Percentiles rank a stretch among this genome's conserved stretches.
Evolutionary conservation across 352 stramenopile species (phyloP).

Genomic region (Globisporangium acanthophoron): DNA sequence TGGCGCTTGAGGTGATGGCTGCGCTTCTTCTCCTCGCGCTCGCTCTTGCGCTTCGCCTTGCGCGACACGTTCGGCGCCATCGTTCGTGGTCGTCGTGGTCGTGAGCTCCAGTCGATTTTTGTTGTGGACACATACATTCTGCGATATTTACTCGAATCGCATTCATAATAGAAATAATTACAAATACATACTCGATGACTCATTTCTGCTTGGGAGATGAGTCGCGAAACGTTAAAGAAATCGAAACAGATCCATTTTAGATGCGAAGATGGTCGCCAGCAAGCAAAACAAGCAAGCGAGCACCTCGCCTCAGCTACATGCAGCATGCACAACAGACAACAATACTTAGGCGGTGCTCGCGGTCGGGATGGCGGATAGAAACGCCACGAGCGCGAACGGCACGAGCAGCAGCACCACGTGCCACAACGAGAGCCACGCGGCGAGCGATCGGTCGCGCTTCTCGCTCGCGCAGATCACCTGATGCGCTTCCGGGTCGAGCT

Average conservation of each 20-base stretch:
- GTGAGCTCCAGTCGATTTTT: too few relatives aligned
- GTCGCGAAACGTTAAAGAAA: too few relatives aligned
- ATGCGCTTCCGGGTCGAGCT: constrained; percentile 54
- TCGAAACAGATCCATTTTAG: too few relatives aligned
- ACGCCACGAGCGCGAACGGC: constrained; percentile 9
- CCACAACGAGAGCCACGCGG: constrained; percentile 13
- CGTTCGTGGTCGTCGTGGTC: not conserved
- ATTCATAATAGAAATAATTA: too few relatives aligned
- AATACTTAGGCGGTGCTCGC: constrained; percentile 6
- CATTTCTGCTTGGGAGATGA: too few relatives aligned
- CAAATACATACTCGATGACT: too few relatives aligned
- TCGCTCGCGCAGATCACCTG: constrained; percentile 32
- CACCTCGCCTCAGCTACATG: too few relatives aligned
- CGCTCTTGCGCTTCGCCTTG: constrained; percentile 76
- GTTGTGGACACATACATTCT: too few relatives aligned
- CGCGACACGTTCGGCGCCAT: constrained; percentile 35
- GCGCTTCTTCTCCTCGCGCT: constrained; percentile 77
- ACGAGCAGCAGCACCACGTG: constrained; percentile 21
- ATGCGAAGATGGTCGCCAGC: too few relatives aligned
- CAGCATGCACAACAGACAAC: not conserved
- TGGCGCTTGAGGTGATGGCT: constrained; percentile 49
- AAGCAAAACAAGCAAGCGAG: too few relatives aligned
- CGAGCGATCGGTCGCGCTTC: constrained; percentile 5
- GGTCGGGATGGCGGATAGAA: constrained; percentile 4
- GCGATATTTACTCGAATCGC: too few relatives aligned